Evolutionary conservation across 192 early-diverging fungal species (phyloP), one percentile per base, ranked within the genome.

Genomic region (Powellomyces hirtus): DNA sequence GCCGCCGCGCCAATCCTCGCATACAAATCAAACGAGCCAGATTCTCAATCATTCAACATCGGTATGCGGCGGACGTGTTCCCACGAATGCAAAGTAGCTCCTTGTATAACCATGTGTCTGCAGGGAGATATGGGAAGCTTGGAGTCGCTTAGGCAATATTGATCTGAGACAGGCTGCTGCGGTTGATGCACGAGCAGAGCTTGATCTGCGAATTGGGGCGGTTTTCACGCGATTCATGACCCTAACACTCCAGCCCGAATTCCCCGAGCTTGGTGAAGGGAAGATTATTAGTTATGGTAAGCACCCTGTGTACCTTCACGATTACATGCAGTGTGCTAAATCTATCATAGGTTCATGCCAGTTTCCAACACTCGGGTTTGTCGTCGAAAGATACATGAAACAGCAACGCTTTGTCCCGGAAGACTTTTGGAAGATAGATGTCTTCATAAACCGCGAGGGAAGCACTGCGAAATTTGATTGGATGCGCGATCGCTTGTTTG

Each of bases 161-260:
- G 94, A 99, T 65, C 78, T 85, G 77, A 73, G 73, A 7, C 88
- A 89, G 59, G 84, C 89, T 0, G 78, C 79, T 24, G 95, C 97
- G 0, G 97, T 99, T 0, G 85, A 89, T 37, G 92, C 89, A 0
- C 79, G 97, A 18, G 65, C 68, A 0, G 97, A 99, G 75, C 79
- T 99, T 8, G 97, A 99, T 80, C 80, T 98, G 24, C 80, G 97
- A 0, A 88, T 94, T 42, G 97, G 97, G 0, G 90, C 92, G 1
- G 90, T 91, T 0, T 92, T 97, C 68, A 98, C 95, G 8, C 79
- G 97, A n/a, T 92, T 95, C 59, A 92, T 94, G 75, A 94, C 96
- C 0, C 44, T 95, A 11, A 71, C 74, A 11, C 79, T 98, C 24
- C 77, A 77, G 57, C 46, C 62, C 16, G 59, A 80, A 26, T 91